A percentile compares a stretch with the other conserved stretches of the same genome.
Evolutionary conservation across 495 filamentous ascomycete species (phyloP).

Genomic region (Mytilinidion resinicola): DNA sequence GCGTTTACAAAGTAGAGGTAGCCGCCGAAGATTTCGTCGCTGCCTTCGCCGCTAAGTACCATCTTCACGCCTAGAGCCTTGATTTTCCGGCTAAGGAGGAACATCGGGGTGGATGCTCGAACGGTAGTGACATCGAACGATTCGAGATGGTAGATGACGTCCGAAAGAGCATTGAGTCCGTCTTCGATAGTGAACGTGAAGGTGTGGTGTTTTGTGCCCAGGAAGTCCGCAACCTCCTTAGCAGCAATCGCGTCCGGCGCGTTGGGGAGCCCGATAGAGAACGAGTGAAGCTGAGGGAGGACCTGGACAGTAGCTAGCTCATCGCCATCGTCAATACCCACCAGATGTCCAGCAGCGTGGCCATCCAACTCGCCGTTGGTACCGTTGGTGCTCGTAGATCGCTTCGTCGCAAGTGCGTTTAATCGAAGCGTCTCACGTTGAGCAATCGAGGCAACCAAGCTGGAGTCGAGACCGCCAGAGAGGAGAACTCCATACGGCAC

Average conservation of each 20-base stretch:
- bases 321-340: constrained; percentile 90
- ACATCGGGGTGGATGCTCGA: constrained; percentile 98
- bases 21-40: constrained; percentile 95
- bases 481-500: constrained; percentile 95
- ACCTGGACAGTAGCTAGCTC: constrained; percentile 83
- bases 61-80: constrained; percentile 99
- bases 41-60: constrained; percentile 94
- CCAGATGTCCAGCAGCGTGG: constrained; percentile 59
- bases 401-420: constrained; percentile 44
- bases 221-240: constrained; percentile 82
- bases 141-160: constrained; percentile 97
- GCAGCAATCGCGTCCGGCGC: constrained; percentile 89
- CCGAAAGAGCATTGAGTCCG: constrained; percentile 87
- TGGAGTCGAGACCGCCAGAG: constrained; percentile 93
- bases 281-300: constrained; percentile 91
- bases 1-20: constrained; percentile 98
- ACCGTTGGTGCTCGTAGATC: constrained; percentile 37
- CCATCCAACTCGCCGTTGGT: constrained; percentile 35
- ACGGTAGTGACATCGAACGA: constrained; percentile 98
- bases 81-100: constrained; percentile 93
- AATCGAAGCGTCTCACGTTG: constrained; percentile 81
- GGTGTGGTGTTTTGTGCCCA: constrained; percentile 93
- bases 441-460: constrained; percentile 88
- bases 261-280: constrained; percentile 90
- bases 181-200: constrained; percentile 98